phyloP scores from a whole-genome alignment of 345 rosid species.

The Camelina sativa region DNA sequence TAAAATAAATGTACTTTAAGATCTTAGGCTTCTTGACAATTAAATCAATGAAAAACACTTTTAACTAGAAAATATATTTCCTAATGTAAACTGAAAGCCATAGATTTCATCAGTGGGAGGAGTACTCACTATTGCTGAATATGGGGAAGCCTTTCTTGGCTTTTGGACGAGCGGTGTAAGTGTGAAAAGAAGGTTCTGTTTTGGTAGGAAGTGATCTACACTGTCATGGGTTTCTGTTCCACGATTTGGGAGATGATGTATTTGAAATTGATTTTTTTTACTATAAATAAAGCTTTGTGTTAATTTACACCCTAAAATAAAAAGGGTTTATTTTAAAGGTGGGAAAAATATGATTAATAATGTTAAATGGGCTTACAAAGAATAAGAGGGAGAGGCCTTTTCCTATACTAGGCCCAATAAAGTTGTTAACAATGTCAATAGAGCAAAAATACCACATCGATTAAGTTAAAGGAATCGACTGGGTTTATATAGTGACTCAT shows the following conservation, averaged over 20 bases:
- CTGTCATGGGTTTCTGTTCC: not conserved
- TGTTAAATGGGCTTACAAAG: not conserved
- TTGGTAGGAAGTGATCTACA: too few relatives aligned
- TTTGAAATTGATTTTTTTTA: not conserved
- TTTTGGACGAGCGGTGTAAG: too few relatives aligned
- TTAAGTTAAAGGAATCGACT: not conserved
- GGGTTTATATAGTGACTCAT: too few relatives aligned
- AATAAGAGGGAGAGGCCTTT: not conserved
- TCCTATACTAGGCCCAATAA: not conserved
- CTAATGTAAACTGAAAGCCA: too few relatives aligned
- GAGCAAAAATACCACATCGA: not conserved
- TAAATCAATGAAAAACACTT: not conserved
- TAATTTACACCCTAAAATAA: too few relatives aligned
- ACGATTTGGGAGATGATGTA: not conserved
- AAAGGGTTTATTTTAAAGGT: not conserved
- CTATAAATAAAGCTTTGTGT: not conserved
- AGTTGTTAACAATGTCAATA: not conserved
- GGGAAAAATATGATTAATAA: not conserved
- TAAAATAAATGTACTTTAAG: not conserved
- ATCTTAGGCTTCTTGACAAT: conserved; percentile 4
- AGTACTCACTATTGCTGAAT: too few relatives aligned
- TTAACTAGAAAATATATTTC: not conserved
- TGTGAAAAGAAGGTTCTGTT: too few relatives aligned
- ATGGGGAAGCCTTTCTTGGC: too few relatives aligned
- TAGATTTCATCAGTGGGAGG: too few relatives aligned